These are phyloP conservation scores for Phytophthora cactorum DNA, from an alignment of 352 stramenopile genomes.

Conservation along the genomic window DNA sequence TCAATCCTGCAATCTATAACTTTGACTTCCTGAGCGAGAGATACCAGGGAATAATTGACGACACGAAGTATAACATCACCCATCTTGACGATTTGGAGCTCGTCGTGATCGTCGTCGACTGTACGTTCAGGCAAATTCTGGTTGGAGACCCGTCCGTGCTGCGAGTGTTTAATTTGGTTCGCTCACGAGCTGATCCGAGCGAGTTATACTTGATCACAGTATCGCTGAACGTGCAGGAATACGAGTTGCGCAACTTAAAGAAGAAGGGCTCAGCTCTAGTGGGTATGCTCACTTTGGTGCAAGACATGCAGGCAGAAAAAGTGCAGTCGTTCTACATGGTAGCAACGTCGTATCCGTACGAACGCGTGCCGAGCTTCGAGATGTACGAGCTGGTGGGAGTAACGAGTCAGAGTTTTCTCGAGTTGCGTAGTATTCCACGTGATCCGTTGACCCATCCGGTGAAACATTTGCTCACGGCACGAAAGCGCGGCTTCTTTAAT, in stretches of 20 bases:
- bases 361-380: conserved; percentile 36
- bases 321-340: conserved; percentile 39
- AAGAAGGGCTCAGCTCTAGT: conserved; percentile 30
- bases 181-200: conserved; percentile 11
- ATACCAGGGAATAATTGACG: conserved; percentile 27
- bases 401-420: conserved; percentile 29
- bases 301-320: conserved; percentile 29
- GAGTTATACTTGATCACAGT: conserved; percentile 34
- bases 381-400: conserved; percentile 27
- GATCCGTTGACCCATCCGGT: conserved; percentile 21
- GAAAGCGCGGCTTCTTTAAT: conserved; percentile 39
- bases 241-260: conserved; percentile 24
- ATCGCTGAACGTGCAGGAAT: conserved; percentile 43
- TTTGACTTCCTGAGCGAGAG: conserved; percentile 40
- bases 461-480: conserved; percentile 38
- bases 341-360: conserved; percentile 42
- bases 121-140: conserved; percentile 35
- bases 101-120: conserved; percentile 53
- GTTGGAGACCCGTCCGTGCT: conserved; percentile 17
- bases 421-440: conserved; percentile 30
- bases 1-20: conserved; percentile 39
- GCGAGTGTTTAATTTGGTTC: conserved; percentile 45
- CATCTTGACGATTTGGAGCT: conserved; percentile 41
- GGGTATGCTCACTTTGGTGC: conserved; percentile 34
- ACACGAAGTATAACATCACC: conserved; percentile 46